These are phyloP conservation scores for Gossypioides kirkii DNA, from an alignment of 345 rosid genomes.

Conservation along the genomic window DNA sequence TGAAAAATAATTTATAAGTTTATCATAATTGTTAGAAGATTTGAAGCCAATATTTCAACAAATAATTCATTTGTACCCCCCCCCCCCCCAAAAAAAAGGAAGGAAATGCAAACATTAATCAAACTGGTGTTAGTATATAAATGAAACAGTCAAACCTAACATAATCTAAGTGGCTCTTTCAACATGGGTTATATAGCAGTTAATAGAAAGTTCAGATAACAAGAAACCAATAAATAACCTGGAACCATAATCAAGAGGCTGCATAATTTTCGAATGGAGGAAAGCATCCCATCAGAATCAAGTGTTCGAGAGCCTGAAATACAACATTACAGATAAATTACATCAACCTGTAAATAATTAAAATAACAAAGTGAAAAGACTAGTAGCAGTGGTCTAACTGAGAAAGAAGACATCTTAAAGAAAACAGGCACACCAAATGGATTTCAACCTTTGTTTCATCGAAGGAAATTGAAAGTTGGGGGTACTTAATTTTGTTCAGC, in stretches of 20 bases:
- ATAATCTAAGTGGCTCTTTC: neutral
- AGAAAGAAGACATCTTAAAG: neutral
- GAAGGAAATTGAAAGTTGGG: neutral
- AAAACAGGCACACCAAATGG: neutral
- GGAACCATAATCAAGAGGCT: slow-evolving; percentile 78
- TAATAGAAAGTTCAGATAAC: slow-evolving; percentile 5
- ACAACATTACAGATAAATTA: neutral
- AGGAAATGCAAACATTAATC: neutral
- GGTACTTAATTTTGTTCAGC: neutral
- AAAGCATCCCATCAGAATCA: slow-evolving; percentile 52
- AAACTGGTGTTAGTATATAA: neutral
- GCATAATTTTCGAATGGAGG: slow-evolving; percentile 58
- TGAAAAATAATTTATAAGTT: neutral
- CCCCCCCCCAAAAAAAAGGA: too few species aligned
- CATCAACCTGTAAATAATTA: neutral
- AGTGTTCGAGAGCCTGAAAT: slow-evolving; percentile 39
- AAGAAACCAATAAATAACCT: slow-evolving; percentile 35
- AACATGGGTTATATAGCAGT: neutral
- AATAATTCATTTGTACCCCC: neutral
- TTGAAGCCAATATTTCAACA: neutral
- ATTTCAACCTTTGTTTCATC: neutral
- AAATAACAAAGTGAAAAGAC: neutral
- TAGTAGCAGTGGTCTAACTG: neutral
- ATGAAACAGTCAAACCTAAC: neutral
- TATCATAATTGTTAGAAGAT: neutral